These are phyloP conservation scores for Tuber microsphaerosporum DNA, from an alignment of 495 filamentous ascomycete species.

Conservation along the genomic window DNA sequence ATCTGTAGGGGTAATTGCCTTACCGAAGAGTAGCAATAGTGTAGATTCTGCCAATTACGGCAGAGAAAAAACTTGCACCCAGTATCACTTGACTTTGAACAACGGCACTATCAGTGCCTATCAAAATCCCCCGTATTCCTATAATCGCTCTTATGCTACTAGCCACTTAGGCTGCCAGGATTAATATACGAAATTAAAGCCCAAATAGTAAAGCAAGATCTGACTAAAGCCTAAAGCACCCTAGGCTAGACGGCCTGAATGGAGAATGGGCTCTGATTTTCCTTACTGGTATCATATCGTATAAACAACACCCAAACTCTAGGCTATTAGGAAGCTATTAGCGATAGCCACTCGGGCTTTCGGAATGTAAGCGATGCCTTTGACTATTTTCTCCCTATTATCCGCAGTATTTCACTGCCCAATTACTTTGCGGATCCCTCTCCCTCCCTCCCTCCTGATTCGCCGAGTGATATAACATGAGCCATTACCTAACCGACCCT, in stretches of 20 bases:
- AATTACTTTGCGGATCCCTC: background rate
- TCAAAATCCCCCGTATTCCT: background rate
- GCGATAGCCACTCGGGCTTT: background rate
- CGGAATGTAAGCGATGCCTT: background rate
- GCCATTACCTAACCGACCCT: background rate
- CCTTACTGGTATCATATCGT: background rate
- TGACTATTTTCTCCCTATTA: background rate
- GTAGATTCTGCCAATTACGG: background rate
- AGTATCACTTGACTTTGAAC: background rate
- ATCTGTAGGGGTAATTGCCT: background rate
- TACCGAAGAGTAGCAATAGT: background rate
- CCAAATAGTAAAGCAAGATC: background rate
- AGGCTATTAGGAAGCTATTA: background rate
- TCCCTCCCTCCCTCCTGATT: background rate
- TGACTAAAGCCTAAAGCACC: background rate
- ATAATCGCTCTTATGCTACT: background rate
- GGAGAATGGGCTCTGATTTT: background rate
- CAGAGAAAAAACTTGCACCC: background rate
- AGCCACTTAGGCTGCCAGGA: background rate
- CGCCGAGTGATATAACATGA: background rate
- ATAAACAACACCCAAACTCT: background rate
- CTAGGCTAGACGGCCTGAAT: background rate
- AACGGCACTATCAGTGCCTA: background rate
- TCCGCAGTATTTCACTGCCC: background rate
- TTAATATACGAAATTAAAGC: background rate